Evolutionary conservation across 305 asterid species (phyloP).

Genomic region (Plantago coronopus): DNA sequence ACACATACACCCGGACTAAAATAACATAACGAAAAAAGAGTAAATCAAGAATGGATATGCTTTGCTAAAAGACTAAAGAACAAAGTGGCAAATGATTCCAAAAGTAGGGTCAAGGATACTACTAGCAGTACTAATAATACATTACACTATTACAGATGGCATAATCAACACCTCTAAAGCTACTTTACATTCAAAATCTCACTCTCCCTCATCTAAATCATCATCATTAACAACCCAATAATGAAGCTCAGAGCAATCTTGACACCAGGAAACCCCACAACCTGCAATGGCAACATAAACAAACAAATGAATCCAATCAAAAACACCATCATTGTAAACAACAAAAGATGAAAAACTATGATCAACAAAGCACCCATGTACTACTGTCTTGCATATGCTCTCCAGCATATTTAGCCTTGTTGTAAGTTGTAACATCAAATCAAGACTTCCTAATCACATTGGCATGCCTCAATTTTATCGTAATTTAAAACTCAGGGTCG

Average conservation of each 20-base stretch:
- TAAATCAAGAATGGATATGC: constrained; percentile 22
- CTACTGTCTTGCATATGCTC: background rate
- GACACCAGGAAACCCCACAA: constrained; percentile 42
- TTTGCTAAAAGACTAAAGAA: constrained; percentile 38
- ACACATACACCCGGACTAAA: no score
- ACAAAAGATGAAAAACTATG: background rate
- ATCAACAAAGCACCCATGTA: background rate
- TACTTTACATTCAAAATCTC: constrained; percentile 44
- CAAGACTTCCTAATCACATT: no score
- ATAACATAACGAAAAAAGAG: background rate
- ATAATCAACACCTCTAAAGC: constrained; percentile 43
- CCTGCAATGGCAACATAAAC: constrained; percentile 40
- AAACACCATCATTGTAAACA: constrained; percentile 9
- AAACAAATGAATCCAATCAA: constrained; percentile 23
- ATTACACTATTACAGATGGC: constrained; percentile 28
- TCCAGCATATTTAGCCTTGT: background rate
- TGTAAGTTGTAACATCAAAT: no score
- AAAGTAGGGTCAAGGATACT: constrained; percentile 54
- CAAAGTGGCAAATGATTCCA: constrained; percentile 42
- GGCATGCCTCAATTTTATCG: no score
- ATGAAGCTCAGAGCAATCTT: constrained; percentile 38
- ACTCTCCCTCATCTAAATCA: constrained; percentile 31
- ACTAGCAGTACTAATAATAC: constrained; percentile 6
- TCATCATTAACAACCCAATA: constrained; percentile 34
- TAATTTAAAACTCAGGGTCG: no score